Conservation (phyloP, 495 filamentous ascomycete genomes). For the Daldinia childiae region DNA sequence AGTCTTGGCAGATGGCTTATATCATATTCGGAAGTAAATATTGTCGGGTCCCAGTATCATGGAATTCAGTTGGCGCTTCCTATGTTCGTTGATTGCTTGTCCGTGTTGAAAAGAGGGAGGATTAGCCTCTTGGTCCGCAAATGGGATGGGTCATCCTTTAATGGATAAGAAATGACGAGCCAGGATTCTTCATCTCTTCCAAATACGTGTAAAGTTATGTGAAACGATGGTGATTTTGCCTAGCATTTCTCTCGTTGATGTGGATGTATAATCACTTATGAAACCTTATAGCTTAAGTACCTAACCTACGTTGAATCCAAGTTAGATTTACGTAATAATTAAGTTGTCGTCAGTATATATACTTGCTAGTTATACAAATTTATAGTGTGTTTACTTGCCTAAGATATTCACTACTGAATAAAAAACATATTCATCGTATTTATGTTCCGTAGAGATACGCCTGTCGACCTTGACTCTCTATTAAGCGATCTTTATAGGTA, state of each 20-base stretch:
- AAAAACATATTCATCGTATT: too few relatives aligned
- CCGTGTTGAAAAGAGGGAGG: constrained; percentile 12
- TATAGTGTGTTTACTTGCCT: background rate
- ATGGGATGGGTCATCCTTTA: constrained; percentile 24
- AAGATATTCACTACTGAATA: too few relatives aligned
- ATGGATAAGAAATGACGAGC: constrained; percentile 36
- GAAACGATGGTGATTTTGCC: background rate
- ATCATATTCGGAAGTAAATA: constrained; percentile 32
- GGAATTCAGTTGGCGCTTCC: constrained; percentile 37
- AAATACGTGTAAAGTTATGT: background rate
- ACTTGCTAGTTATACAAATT: background rate
- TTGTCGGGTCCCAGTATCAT: constrained; percentile 33
- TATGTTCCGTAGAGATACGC: too few relatives aligned
- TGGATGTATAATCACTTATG: background rate
- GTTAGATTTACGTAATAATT: background rate
- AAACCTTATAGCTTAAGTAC: background rate
- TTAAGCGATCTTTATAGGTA: too few relatives aligned
- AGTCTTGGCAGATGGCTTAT: constrained; percentile 20
- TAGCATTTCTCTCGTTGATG: background rate
- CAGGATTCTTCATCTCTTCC: constrained; percentile 5
- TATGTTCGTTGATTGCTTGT: constrained; percentile 22
- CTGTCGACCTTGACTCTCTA: too few relatives aligned
- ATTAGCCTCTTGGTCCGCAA: background rate
- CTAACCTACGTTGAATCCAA: background rate
- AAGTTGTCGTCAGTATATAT: background rate